Percentiles rank a stretch among this genome's conserved stretches.
Conservation (phyloP, 352 stramenopile species). For the Blastocystis sp. region DNA sequence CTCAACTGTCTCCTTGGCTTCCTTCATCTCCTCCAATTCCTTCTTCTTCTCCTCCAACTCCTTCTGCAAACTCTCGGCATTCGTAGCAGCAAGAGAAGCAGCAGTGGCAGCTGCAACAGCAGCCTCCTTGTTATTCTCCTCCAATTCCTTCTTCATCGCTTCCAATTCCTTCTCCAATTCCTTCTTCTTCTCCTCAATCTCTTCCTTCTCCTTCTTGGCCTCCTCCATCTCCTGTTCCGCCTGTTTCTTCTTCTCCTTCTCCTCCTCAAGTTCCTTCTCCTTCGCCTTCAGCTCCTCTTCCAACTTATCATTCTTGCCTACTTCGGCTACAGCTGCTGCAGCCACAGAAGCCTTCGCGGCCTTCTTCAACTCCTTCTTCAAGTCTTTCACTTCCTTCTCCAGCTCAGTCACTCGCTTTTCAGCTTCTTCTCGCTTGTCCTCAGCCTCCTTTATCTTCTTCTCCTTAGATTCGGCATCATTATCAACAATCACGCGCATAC, state of each 20-base stretch:
- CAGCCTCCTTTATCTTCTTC: not conserved
- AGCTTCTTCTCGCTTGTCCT: not conserved
- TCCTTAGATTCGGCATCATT: not conserved
- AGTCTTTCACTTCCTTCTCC: slow-evolving; percentile 38
- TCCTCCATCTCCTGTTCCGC: not conserved
- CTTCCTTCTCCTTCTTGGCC: not conserved
- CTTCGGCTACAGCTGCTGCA: not conserved
- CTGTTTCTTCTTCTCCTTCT: not conserved
- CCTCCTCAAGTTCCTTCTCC: not conserved
- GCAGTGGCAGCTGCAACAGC: not conserved
- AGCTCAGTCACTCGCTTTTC: not conserved
- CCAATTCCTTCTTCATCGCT: not conserved
- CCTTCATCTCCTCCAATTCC: not conserved
- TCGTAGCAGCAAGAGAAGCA: not conserved
- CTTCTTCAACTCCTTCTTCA: slow-evolving; percentile 21
- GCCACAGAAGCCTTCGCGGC: not conserved
- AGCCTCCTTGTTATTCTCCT: not conserved
- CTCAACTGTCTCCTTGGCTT: not conserved
- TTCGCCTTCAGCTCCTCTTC: not conserved
- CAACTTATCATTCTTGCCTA: not conserved
- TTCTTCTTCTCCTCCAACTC: slow-evolving; percentile 1
- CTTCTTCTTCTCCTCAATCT: not conserved
- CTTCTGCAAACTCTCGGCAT: not conserved
- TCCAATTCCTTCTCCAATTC: not conserved
- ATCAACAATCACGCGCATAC: not conserved